Evolutionary conservation across 768 basidiomycete genomes (phyloP).

Genomic region (Hericium rajendrae): DNA sequence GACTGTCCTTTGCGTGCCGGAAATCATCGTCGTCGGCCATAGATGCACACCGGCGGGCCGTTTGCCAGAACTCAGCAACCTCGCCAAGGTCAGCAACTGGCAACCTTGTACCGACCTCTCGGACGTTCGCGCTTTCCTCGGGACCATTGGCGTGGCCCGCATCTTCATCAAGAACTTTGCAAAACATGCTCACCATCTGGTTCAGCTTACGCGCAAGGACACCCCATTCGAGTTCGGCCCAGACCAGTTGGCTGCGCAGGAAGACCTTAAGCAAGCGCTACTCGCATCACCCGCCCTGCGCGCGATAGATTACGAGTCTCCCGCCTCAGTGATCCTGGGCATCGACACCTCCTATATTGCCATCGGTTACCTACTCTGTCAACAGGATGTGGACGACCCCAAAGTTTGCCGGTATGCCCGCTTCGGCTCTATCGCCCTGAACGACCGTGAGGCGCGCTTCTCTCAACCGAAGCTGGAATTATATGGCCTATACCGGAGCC

Average conservation of each 20-base stretch:
- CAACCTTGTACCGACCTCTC: slow-evolving; percentile 9
- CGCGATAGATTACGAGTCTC: slow-evolving; percentile 15
- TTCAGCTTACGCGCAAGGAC: slow-evolving; percentile 13
- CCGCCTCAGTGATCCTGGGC: slow-evolving; percentile 12
- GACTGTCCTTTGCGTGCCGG: slow-evolving; percentile 18
- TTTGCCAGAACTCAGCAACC: slow-evolving; percentile 17
- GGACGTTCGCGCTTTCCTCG: slow-evolving; percentile 19
- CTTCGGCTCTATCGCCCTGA: slow-evolving; percentile 31
- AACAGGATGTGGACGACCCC: slow-evolving; percentile 12
- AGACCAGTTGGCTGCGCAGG: slow-evolving; percentile 8
- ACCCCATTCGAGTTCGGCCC: slow-evolving; percentile 12
- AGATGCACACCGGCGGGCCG: slow-evolving; percentile 26
- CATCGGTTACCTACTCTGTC: slow-evolving; percentile 19
- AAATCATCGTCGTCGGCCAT: slow-evolving; percentile 28
- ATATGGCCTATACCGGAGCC: slow-evolving; percentile 16
- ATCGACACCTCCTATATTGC: slow-evolving; percentile 20
- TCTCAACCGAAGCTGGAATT: slow-evolving; percentile 21
- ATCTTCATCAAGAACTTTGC: slow-evolving; percentile 18
- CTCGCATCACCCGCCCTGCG: background rate
- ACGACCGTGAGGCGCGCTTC: slow-evolving; percentile 16
- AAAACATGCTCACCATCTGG: slow-evolving; percentile 13
- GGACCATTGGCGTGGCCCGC: slow-evolving; percentile 14
- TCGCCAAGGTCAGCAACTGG: slow-evolving; percentile 21
- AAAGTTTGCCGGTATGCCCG: slow-evolving; percentile 16
- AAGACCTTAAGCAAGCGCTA: slow-evolving; percentile 13